Evolutionary conservation across 2,329 filamentous ascomycete species (phyloP).

Genomic region (Nemania sp.): DNA sequence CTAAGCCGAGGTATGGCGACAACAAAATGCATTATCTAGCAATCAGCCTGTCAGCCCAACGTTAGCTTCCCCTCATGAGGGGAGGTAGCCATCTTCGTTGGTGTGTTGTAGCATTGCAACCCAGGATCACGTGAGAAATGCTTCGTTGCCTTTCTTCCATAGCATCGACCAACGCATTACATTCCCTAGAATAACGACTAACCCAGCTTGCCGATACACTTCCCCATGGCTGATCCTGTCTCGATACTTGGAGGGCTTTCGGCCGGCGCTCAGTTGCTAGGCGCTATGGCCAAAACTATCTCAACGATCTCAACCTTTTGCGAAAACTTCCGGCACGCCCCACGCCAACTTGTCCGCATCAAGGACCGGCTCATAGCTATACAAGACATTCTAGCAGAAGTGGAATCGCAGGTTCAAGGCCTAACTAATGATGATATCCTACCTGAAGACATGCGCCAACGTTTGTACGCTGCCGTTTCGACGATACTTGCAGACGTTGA

Average conservation of each 20-base stretch:
- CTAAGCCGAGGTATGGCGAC: no score
- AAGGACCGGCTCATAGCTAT: background rate
- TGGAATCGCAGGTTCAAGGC: background rate
- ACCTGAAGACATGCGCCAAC: background rate
- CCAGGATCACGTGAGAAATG: background rate
- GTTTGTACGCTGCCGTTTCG: background rate
- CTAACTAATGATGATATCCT: background rate
- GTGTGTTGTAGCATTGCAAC: background rate
- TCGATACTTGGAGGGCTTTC: background rate
- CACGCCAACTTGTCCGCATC: background rate
- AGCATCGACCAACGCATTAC: background rate
- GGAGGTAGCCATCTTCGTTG: background rate
- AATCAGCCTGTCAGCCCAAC: background rate
- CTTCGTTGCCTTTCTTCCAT: background rate
- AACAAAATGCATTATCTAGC: no score
- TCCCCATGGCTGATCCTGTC: background rate
- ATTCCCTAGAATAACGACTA: background rate
- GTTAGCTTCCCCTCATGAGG: background rate
- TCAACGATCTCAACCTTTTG: background rate
- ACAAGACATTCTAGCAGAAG: background rate
- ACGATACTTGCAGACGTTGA: background rate
- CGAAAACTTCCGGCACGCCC: background rate
- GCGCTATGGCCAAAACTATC: background rate
- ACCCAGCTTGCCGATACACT: background rate
- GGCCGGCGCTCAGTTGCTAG: background rate